Evolutionary conservation across 2,329 filamentous ascomycete species (phyloP).

Genomic region (Ceratocystiopsis sp.): DNA sequence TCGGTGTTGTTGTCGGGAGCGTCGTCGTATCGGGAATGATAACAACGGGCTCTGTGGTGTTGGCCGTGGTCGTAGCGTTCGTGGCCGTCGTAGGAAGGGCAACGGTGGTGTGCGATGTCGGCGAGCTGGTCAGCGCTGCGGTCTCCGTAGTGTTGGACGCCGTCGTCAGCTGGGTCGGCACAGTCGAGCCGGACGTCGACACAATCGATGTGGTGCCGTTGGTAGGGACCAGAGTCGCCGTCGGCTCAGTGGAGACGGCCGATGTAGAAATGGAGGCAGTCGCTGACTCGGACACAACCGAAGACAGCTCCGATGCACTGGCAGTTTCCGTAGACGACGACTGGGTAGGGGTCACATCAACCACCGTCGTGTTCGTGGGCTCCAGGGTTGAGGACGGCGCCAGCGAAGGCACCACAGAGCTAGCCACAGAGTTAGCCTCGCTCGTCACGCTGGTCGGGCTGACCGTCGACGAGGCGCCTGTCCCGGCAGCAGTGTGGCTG

Average conservation of each 20-base stretch:
- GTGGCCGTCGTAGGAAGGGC: background rate
- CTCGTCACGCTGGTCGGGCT: constrained; percentile 1
- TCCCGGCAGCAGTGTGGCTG: constrained; percentile 3
- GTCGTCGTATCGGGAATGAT: no score
- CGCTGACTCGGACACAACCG: no score
- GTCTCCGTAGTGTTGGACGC: constrained; percentile 3
- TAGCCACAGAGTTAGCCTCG: background rate
- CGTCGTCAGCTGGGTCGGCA: background rate
- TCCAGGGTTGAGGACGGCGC: no score
- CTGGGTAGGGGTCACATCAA: no score
- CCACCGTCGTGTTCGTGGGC: no score
- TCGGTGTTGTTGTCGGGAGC: background rate
- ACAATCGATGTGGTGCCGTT: background rate
- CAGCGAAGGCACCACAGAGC: background rate
- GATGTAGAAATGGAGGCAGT: no score
- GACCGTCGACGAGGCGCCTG: background rate
- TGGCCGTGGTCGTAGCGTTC: constrained; percentile 9
- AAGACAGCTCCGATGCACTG: no score
- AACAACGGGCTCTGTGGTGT: background rate
- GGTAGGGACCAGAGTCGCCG: no score
- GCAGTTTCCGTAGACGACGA: no score
- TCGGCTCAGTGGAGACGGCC: no score
- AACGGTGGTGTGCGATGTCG: background rate
- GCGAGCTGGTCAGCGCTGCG: background rate
- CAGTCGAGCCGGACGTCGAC: background rate